Percentiles rank a stretch among this genome's conserved stretches.
Conservation (phyloP, 2,329 filamentous ascomycete genomes). For the Cytospora paraplurivora region DNA sequence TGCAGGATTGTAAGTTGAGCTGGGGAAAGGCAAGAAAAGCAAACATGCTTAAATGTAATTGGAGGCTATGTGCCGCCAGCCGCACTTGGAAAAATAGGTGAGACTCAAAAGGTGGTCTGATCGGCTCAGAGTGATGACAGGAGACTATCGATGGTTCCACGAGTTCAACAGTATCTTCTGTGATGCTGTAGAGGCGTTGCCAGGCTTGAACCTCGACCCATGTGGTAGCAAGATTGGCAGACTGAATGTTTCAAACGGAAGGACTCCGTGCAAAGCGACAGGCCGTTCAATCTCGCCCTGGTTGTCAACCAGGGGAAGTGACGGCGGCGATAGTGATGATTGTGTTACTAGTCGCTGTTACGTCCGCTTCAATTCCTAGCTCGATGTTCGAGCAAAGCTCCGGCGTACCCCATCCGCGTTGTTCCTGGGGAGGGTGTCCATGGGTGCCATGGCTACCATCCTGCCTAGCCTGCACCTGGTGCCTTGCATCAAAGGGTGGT, state of each 20-base stretch:
- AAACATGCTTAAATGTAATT: constrained; percentile 19
- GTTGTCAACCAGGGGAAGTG: neutral
- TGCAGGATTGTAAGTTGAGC: constrained; percentile 14
- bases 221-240: neutral
- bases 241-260: constrained; percentile 4
- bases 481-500: constrained; percentile 19
- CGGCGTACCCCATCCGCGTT: constrained; percentile 10
- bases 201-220: neutral
- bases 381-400: constrained; percentile 15
- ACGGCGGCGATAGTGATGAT: constrained; percentile 12
- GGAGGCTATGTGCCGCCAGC: constrained; percentile 21
- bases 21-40: constrained; percentile 20
- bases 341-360: constrained; percentile 23
- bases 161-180: neutral
- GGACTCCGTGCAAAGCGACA: constrained; percentile 7
- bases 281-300: neutral
- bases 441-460: neutral
- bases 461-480: constrained; percentile 18
- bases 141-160: neutral
- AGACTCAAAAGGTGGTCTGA: constrained; percentile 11
- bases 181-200: neutral
- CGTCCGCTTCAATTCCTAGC: constrained; percentile 7
- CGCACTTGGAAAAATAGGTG: constrained; percentile 19
- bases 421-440: constrained; percentile 21
- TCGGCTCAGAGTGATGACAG: constrained; percentile 1